Evolutionary conservation across 306 rosid genomes (phyloP), one percentile per base, ranked within the genome.

Genomic region (Luffa acutangula): DNA sequence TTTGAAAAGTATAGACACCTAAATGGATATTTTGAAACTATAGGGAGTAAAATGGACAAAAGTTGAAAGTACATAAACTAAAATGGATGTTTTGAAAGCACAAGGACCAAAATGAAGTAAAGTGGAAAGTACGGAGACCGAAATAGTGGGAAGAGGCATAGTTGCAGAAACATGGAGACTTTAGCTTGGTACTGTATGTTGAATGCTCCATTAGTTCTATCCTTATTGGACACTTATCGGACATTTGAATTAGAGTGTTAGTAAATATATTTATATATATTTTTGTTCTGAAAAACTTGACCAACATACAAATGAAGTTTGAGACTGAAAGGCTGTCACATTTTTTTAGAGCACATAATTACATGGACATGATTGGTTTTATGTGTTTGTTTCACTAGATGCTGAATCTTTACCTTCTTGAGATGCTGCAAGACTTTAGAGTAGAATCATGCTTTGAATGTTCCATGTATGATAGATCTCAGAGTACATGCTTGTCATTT

Each of bases 381-480:
- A 54, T 3, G 4, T 54, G 17, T n/a, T 18, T 1, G 4, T 54
- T 53, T 53, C 17, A 20, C n/a, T n/a, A 25, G 31, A 25, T 25
- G 31, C 31, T 25, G 69, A 63, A 63, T 33, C 69, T 25, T 49
- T 25, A 25, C 8, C 5, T 59, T 21, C 14, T 59, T 4, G 64
- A 54, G 25, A 54, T 54, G 20, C 20, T 6, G 58, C 58, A 3
- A 53, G 21, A 17, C 20, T 4, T 58, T 21, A 3, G 18, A 14
- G 37, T 64, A 6, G 69, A 62, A 37, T 65, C 72, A 17, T 37
- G 31, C 78, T 86, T 84, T 89, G 81, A 86, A 85, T 79, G 52
- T 83, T 85, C 51, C 77, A 82, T 87, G 86, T 84, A 81, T 80
- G 11, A 80, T 85, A 85, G 86, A 84, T 84, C 89, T 87, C 85